These are phyloP conservation scores for Ustilago loliicola DNA, from an alignment of 1,284 basidiomycete species.

Conservation along the genomic window DNA sequence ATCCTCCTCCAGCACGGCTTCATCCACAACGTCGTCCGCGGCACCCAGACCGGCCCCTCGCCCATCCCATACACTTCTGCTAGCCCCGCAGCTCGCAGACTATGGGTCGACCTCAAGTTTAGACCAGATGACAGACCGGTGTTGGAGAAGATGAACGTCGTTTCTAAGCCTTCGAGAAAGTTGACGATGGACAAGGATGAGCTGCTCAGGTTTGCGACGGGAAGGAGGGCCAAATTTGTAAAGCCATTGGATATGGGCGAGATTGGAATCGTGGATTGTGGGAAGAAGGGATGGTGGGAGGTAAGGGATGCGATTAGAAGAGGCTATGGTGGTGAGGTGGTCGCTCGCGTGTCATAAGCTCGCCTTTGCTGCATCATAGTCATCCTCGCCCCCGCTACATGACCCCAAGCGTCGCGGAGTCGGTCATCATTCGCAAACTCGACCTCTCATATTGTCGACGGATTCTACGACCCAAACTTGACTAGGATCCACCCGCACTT, in stretches of 20 bases:
- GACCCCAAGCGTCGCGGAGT: not conserved
- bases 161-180: slow-evolving; percentile 81
- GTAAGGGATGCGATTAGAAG: slow-evolving; percentile 71
- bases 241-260: slow-evolving; percentile 84
- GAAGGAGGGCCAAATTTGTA: slow-evolving; percentile 74
- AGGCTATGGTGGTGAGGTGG: slow-evolving; percentile 71
- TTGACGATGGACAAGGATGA: slow-evolving; percentile 81
- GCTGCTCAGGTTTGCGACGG: slow-evolving; percentile 78
- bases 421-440: not conserved
- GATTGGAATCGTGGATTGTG: slow-evolving; percentile 81
- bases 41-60: slow-evolving; percentile 78
- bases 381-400: no score
- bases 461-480: not conserved
- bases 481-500: not conserved
- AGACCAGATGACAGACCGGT: slow-evolving; percentile 83
- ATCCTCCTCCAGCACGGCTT: slow-evolving; percentile 90
- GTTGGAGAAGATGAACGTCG: slow-evolving; percentile 79
- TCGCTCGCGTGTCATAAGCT: slow-evolving; percentile 69
- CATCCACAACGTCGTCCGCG: slow-evolving; percentile 82
- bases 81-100: slow-evolving; percentile 69
- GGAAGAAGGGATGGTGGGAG: slow-evolving; percentile 73
- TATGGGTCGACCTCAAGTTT: slow-evolving; percentile 93
- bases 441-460: not conserved
- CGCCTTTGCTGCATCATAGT: no score
- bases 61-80: slow-evolving; percentile 77